A percentile compares a stretch with the other conserved stretches of the same genome.
Conservation (phyloP, 228 moss, liverwort and hornwort genomes). For the Sphagnum magellanicum region DNA sequence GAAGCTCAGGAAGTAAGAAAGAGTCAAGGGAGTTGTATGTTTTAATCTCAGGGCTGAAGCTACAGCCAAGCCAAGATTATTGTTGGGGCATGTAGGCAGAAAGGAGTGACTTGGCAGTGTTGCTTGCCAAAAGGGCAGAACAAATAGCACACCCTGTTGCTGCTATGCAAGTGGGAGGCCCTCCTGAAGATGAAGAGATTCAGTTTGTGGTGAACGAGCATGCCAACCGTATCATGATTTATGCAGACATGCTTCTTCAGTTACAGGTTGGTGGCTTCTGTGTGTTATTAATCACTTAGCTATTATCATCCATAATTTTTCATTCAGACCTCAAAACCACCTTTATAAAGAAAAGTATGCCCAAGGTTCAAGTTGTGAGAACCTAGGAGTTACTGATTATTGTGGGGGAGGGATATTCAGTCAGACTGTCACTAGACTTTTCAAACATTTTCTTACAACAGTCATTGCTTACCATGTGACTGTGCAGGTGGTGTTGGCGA, state of each 20-base stretch:
- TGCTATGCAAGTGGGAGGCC: slow-evolving; percentile 42
- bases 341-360: too few species aligned
- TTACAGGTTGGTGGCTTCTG: slow-evolving; percentile 44
- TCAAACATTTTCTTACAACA: too few species aligned
- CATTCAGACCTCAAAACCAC: not conserved
- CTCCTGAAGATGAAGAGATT: slow-evolving; percentile 64
- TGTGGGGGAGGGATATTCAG: too few species aligned
- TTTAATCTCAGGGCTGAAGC: too few species aligned
- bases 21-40: too few species aligned
- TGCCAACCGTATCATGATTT: slow-evolving; percentile 79
- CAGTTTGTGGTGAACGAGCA: slow-evolving; percentile 82
- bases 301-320: not conserved
- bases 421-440: too few species aligned
- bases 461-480: not conserved
- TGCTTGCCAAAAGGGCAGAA: slow-evolving; percentile 72
- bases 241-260: slow-evolving; percentile 83
- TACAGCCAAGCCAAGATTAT: too few species aligned
- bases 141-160: slow-evolving; percentile 56
- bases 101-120: slow-evolving; percentile 70
- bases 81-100: slow-evolving; percentile 34
- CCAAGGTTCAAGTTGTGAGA: too few species aligned
- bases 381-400: too few species aligned
- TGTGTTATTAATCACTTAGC: not conserved
- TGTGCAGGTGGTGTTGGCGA: slow-evolving; percentile 56
- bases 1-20: not conserved